Evolutionary conservation across 495 filamentous ascomycete species (phyloP), one percentile per base, ranked within the genome.

Genomic region (Penicillium riverlandense): DNA sequence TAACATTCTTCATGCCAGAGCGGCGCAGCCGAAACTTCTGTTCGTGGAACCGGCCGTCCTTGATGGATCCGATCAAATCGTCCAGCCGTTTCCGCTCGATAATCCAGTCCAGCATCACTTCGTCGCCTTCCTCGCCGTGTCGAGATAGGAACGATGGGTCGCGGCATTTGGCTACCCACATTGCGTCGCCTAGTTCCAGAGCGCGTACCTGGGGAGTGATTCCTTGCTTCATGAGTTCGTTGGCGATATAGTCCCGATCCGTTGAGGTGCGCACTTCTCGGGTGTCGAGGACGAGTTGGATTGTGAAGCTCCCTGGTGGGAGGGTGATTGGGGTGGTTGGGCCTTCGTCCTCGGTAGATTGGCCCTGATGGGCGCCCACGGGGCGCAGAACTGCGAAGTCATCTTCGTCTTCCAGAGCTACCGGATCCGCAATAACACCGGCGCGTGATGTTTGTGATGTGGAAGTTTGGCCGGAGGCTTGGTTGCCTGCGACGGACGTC

Each of bases 31-130:
- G 82, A 50, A 89, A 91, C 52, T 94, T 92, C 50, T 94, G 88
- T 53, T 94, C 88, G 50, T 83, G 83, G 53, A 90, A 92, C 1
- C 88, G 79, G 0, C 86, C 85, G 41, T 92, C 88, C 59, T 84
- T 90, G 58, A 92, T 86, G 37, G 83, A 88, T 22, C 75, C 67
- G 7, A 92, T 70, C 4, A 94, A 71, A 61, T 94, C 88, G 50
- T 94, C 88, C 0, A 90, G 74, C 2, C 88, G 75, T 54, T 94
- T 94, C 38, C 88, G 77, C 62, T 94, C 88, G 0, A 91, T 74
- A 28, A 94, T 86, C 70, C 79, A 88, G 57, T 91, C 87, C 6
- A 94, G 70, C 34, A 88, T 79, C 4, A 78, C 65, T 61, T 92
- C 88, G 44, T 85, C 78, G n/a, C 83, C 75, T 62, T 87, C 81